Evolutionary conservation across 495 filamentous ascomycete species (phyloP).

Genomic region (Aspergillus egyptiacus): DNA sequence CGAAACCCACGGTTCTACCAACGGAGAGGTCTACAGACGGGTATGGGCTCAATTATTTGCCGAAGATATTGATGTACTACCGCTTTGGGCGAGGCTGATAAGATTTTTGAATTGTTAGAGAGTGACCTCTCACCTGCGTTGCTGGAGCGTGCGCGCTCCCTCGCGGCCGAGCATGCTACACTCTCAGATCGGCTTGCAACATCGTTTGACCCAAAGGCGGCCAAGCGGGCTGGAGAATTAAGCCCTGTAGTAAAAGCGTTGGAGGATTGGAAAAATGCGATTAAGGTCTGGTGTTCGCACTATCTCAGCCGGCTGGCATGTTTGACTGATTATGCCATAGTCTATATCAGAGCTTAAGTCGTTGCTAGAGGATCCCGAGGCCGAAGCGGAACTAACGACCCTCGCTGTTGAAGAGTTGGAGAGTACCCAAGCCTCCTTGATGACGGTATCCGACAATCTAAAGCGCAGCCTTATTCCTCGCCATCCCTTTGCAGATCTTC

Average conservation of each 20-base stretch:
- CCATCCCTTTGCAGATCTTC: conserved; percentile 90
- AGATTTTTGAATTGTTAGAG: conserved; percentile 24
- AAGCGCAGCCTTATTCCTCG: conserved; percentile 72
- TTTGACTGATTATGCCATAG: conserved; percentile 27
- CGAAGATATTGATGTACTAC: not conserved
- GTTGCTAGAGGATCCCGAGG: conserved; percentile 51
- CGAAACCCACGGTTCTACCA: conserved; percentile 10
- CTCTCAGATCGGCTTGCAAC: conserved; percentile 50
- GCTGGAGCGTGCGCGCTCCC: conserved; percentile 55
- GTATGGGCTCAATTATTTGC: conserved; percentile 17
- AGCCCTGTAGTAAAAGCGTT: conserved; percentile 60
- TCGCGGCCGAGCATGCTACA: conserved; percentile 62
- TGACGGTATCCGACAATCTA: conserved; percentile 54
- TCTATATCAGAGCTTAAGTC: conserved; percentile 53
- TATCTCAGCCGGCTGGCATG: not conserved
- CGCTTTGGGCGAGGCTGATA: conserved; percentile 15
- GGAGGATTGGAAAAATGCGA: conserved; percentile 53
- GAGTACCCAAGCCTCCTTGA: conserved; percentile 53
- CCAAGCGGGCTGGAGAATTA: conserved; percentile 74
- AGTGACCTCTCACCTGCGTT: conserved; percentile 51
- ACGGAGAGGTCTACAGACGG: conserved; percentile 25
- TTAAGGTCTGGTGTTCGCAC: conserved; percentile 27
- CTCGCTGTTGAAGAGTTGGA: conserved; percentile 75
- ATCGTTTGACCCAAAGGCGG: conserved; percentile 64
- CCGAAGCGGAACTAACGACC: conserved; percentile 56